Conservation (phyloP, 306 rosid genomes). For the Sphenostylis stenocarpa region DNA sequence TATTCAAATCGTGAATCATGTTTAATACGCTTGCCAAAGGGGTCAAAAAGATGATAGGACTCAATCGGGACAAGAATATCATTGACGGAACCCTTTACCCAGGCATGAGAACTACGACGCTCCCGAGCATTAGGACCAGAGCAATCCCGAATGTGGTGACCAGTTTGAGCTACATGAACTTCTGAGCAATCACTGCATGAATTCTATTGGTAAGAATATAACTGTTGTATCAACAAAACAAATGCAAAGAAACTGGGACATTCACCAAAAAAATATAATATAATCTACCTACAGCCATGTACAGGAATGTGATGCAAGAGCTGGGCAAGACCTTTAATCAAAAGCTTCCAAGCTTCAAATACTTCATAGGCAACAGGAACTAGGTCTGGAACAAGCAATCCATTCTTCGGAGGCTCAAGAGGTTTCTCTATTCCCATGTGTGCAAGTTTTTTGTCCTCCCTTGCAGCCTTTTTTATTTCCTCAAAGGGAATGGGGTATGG, state of each 20-base stretch:
- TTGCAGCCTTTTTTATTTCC: conserved; percentile 66
- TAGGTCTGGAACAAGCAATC: conserved; percentile 72
- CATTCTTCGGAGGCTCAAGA: conserved; percentile 85
- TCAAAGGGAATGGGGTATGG: conserved; percentile 84
- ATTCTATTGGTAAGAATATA: conserved; percentile 20
- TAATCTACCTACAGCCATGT: conserved; percentile 80
- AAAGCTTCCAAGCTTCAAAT: conserved; percentile 80
- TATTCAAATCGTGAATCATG: conserved; percentile 83
- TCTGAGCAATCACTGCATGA: conserved; percentile 90
- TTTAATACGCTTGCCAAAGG: conserved; percentile 85
- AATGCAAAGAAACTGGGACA: conserved; percentile 21
- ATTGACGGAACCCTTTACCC: conserved; percentile 86
- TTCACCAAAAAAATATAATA: conserved; percentile 9
- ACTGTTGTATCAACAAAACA: background rate
- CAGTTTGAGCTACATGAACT: conserved; percentile 74
- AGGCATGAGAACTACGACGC: conserved; percentile 80
- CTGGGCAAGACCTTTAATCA: conserved; percentile 78
- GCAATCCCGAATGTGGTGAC: conserved; percentile 74
- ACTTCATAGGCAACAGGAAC: conserved; percentile 87
- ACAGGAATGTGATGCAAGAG: conserved; percentile 79
- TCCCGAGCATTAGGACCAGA: conserved; percentile 52
- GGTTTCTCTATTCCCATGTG: conserved; percentile 82
- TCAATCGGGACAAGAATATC: conserved; percentile 84
- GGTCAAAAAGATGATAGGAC: conserved; percentile 88
- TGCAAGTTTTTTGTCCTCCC: conserved; percentile 67